Percentiles rank a stretch among this genome's conserved stretches.
These are phyloP conservation scores for Rhizopogon vinicolor DNA, from an alignment of 768 basidiomycete species.

Conservation along the genomic window DNA sequence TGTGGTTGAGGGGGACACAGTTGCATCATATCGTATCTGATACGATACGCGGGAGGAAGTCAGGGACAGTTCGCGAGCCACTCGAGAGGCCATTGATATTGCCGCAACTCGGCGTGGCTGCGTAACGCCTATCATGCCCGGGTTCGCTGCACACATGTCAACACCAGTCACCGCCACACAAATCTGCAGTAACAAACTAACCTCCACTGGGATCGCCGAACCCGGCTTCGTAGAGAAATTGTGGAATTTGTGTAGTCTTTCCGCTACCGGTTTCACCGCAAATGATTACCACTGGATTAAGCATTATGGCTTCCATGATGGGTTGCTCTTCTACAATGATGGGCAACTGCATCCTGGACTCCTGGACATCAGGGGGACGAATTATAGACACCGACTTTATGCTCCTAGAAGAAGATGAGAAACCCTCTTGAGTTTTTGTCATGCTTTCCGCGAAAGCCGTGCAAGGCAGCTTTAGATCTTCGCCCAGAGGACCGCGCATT, in stretches of 20 bases:
- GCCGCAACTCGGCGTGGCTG: slow-evolving; percentile 98
- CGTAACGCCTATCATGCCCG: slow-evolving; percentile 97
- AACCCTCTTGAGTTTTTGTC: slow-evolving; percentile 5
- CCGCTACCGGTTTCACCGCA: slow-evolving; percentile 97
- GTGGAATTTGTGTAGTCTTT: slow-evolving; percentile 97
- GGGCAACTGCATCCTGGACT: slow-evolving; percentile 74
- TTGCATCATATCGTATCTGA: slow-evolving; percentile 96
- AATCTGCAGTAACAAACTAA: slow-evolving; percentile 28
- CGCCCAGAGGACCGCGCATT: slow-evolving; percentile 80
- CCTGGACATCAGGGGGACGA: slow-evolving; percentile 69
- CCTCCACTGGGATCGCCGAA: slow-evolving; percentile 84
- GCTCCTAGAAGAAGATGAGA: slow-evolving; percentile 15
- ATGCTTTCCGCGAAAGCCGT: slow-evolving; percentile 57
- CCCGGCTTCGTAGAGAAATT: slow-evolving; percentile 96
- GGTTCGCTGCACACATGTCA: slow-evolving; percentile 61
- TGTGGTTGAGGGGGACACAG: slow-evolving; percentile 80
- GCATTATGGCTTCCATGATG: slow-evolving; percentile 86
- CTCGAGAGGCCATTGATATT: slow-evolving; percentile 91
- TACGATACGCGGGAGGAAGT: slow-evolving; percentile 83
- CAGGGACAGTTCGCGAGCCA: slow-evolving; percentile 88
- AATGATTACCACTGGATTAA: slow-evolving; percentile 70
- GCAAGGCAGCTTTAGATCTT: slow-evolving; percentile 58
- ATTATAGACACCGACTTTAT: slow-evolving; percentile 48
- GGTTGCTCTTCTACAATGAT: slow-evolving; percentile 91
- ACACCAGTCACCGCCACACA: slow-evolving; percentile 3